Evolutionary conservation across 176 grass and related monocot genomes (phyloP), one percentile per base, ranked within the genome.

Genomic region (Triticum urartu): DNA sequence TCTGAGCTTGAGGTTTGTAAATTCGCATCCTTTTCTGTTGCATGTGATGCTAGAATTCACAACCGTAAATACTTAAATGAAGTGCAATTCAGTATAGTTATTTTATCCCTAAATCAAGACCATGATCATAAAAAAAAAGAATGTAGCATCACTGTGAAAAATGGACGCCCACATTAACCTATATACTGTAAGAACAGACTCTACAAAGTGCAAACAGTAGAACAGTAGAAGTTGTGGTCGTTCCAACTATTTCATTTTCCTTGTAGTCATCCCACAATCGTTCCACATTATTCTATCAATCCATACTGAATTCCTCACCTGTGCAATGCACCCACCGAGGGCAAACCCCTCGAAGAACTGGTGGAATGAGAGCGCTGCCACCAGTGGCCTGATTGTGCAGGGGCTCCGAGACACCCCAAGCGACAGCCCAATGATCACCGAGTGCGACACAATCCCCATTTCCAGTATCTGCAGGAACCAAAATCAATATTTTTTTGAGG

Each of bases 291-390:
- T 10, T 69, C 0, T 3, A 4, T 0, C 3, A 56, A 56, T 59
- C 21, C 42, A 52, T 32, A 66, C 72, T 11, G 20, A 25, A 83
- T 22, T 69, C 79, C 87, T 82, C 68, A 92, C 93, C 93, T 95
- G 90, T 26, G 96, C 89, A 83, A 98, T 92, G 90, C 93, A 95
- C 1, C 93, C 96, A 5, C 93, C 96, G 6, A 98, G 85, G 0
- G 93, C 93, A 66, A 95, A 95, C 1, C 96, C 96, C 72, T 98
- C 96, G 13, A 95, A 98, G 87, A 98, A 98, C 70, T 95, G 96
- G 82, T 98, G 96, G 79, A 98, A 98, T 0, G 96, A 82, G 38
- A 98, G 86, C 0, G 93, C 96, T 0, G 71, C 87, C 0, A 88
- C 92, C 39, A 98, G 59, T n/a, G 96, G 96, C 75, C 75, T 88